Conservation (phyloP, 352 stramenopile genomes). For the Phytophthora pisi region DNA sequence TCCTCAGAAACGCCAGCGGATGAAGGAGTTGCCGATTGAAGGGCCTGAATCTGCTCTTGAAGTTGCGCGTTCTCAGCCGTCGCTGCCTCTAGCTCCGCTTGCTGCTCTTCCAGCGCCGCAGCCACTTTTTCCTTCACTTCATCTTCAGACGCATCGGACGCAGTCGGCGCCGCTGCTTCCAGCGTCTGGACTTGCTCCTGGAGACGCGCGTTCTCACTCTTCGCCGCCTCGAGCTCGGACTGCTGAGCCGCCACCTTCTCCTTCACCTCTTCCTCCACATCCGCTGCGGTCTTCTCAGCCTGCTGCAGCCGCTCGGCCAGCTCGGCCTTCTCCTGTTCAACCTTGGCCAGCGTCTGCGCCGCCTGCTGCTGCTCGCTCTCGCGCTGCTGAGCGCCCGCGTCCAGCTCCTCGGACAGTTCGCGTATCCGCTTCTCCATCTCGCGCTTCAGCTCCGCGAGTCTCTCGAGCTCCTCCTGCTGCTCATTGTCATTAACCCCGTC, state of each 20-base stretch:
- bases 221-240: constrained; percentile 13
- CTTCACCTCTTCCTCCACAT: constrained; percentile 14
- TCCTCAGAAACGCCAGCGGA: not conserved
- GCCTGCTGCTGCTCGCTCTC: constrained; percentile 20
- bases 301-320: constrained; percentile 17
- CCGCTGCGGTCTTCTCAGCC: constrained; percentile 20
- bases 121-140: constrained; percentile 20
- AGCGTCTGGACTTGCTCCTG: constrained; percentile 19
- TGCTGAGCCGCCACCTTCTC: constrained; percentile 9
- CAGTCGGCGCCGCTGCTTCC: not conserved
- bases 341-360: constrained; percentile 8
- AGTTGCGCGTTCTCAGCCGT: constrained; percentile 25
- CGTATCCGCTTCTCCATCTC: constrained; percentile 31
- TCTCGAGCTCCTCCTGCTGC: constrained; percentile 37
- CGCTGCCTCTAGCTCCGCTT: constrained; percentile 14
- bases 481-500: constrained; percentile 40
- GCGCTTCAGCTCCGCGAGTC: constrained; percentile 22
- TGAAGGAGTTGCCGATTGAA: constrained; percentile 6
- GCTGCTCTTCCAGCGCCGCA: constrained; percentile 15
- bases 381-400: constrained; percentile 19
- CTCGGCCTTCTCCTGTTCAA: constrained; percentile 28
- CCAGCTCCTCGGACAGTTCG: constrained; percentile 27
- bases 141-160: constrained; percentile 6
- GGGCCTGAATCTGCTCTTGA: constrained; percentile 19
- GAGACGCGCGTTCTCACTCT: constrained; percentile 15